Conservation (phyloP, 75 land plant genomes). For the Sequoiadendron giganteum region DNA sequence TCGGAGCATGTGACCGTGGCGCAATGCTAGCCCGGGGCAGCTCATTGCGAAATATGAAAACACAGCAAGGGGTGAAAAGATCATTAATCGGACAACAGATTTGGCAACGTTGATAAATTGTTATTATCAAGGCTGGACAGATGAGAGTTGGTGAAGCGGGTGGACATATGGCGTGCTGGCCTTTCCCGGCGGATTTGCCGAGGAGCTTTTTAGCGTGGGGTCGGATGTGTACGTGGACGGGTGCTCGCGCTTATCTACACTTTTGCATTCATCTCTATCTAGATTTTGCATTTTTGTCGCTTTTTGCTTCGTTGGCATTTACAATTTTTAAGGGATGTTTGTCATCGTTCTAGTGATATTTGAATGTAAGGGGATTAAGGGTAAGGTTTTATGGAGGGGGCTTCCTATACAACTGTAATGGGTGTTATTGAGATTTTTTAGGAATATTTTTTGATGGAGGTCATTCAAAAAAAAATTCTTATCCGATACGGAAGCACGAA, state of each 20-base stretch:
- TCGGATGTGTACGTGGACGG: neutral
- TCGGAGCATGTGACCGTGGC: neutral
- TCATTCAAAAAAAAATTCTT: too few species aligned
- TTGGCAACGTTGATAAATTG: neutral
- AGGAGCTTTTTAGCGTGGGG: neutral
- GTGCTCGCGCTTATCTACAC: neutral
- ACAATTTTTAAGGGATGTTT: too few species aligned
- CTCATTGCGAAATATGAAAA: neutral
- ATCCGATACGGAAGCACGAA: too few species aligned
- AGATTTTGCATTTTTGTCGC: too few species aligned
- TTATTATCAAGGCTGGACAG: neutral
- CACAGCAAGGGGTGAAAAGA: neutral
- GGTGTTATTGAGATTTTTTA: too few species aligned
- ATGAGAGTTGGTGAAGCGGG: constrained; percentile 2
- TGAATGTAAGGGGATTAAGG: too few species aligned
- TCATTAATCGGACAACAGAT: neutral
- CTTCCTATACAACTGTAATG: too few species aligned
- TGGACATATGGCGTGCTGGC: constrained; percentile 6
- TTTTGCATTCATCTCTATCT: too few species aligned
- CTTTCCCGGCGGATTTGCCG: neutral
- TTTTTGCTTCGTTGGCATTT: too few species aligned
- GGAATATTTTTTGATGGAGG: too few species aligned
- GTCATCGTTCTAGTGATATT: too few species aligned
- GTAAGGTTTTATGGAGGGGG: too few species aligned
- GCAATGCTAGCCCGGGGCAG: neutral